Conservation (phyloP, 306 rosid species). For the Morella rubra region DNA sequence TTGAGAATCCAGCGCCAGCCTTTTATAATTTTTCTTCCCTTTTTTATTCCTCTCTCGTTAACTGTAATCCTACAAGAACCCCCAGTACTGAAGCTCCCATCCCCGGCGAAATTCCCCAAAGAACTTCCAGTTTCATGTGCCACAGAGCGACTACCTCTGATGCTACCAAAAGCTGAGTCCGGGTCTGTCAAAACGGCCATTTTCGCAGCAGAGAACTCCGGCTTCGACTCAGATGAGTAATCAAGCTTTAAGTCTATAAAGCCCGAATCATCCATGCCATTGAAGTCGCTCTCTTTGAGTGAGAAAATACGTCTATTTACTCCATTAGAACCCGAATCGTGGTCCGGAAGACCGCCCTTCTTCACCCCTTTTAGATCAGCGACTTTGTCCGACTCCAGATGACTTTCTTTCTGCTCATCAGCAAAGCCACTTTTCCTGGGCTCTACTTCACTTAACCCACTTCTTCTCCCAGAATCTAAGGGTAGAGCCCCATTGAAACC, state of each 20-base stretch:
- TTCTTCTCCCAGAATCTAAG: constrained; percentile 83
- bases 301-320: constrained; percentile 75
- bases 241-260: constrained; percentile 92
- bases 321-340: constrained; percentile 43
- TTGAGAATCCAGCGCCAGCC: constrained; percentile 93
- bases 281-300: constrained; percentile 84
- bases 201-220: constrained; percentile 47
- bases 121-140: constrained; percentile 38
- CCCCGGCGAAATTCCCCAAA: constrained; percentile 30
- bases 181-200: constrained; percentile 30
- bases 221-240: constrained; percentile 59
- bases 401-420: constrained; percentile 47
- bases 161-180: constrained; percentile 61
- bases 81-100: constrained; percentile 47
- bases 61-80: constrained; percentile 89
- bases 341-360: constrained; percentile 34
- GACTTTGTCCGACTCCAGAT: constrained; percentile 36
- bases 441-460: constrained; percentile 90
- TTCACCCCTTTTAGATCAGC: constrained; percentile 39
- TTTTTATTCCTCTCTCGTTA: constrained; percentile 70
- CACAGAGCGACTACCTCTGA: constrained; percentile 46
- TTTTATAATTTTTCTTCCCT: constrained; percentile 73
- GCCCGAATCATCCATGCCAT: constrained; percentile 80
- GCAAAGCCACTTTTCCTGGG: constrained; percentile 83
- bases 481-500: constrained; percentile 74